phyloP scores from a whole-genome alignment of 805 yeast genomes.

The Torulaspora franciscae region DNA sequence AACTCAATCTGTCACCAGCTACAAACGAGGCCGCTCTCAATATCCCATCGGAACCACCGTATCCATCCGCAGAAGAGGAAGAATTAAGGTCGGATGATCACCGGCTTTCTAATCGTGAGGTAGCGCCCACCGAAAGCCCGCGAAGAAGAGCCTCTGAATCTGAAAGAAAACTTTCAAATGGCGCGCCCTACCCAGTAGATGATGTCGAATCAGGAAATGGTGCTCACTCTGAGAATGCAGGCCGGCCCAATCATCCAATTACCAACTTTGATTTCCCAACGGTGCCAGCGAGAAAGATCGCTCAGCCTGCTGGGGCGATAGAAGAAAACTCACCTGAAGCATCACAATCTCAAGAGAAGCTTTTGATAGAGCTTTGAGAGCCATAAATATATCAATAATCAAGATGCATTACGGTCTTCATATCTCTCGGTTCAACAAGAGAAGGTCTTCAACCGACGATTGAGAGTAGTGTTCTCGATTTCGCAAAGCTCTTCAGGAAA shows the following conservation, averaged over 20 bases:
- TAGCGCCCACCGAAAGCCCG: not conserved
- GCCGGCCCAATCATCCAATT: slow-evolving; percentile 1
- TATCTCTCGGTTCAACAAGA: not conserved
- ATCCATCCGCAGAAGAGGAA: slow-evolving; percentile 26
- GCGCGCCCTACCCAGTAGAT: slow-evolving; percentile 23
- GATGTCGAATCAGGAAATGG: slow-evolving; percentile 7
- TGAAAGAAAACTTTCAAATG: slow-evolving; percentile 7
- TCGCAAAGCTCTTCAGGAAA: too few species aligned
- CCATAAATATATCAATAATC: not conserved
- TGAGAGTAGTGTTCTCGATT: too few species aligned
- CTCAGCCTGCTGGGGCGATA: slow-evolving; percentile 4
- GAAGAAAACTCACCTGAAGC: slow-evolving; percentile 8
- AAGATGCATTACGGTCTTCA: not conserved
- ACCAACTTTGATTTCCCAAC: slow-evolving; percentile 41
- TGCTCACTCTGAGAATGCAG: not conserved
- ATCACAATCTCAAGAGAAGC: slow-evolving; percentile 20
- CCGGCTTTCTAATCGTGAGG: not conserved
- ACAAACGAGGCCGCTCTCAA: slow-evolving; percentile 1
- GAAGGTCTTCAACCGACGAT: too few species aligned
- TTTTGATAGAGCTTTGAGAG: slow-evolving; percentile 30
- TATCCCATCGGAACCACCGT: slow-evolving; percentile 29
- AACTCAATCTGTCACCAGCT: slow-evolving; percentile 4
- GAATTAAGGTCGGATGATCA: not conserved
- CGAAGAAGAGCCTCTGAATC: not conserved
- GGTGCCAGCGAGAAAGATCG: slow-evolving; percentile 36